A percentile compares a stretch with the other conserved stretches of the same genome.
Conservation (phyloP, 2,329 filamentous ascomycete genomes). For the Verticillium tricorpus region DNA sequence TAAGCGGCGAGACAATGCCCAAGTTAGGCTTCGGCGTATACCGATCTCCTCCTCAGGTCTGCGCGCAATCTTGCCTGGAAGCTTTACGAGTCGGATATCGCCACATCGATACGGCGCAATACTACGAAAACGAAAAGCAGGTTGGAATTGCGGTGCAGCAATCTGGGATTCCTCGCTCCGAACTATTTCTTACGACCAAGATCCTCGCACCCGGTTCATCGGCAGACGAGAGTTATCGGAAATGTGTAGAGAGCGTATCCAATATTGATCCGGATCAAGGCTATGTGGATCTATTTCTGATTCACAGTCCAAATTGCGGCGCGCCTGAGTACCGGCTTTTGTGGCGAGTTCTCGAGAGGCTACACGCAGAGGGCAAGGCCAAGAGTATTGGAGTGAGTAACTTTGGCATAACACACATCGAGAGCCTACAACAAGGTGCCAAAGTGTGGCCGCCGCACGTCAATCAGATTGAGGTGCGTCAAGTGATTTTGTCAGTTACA, state of each 20-base stretch:
- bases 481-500: not conserved
- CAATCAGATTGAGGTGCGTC: slow-evolving; percentile 58
- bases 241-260: slow-evolving; percentile 55
- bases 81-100: slow-evolving; percentile 57
- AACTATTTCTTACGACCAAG: slow-evolving; percentile 70
- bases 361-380: slow-evolving; percentile 54
- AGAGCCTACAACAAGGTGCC: slow-evolving; percentile 63
- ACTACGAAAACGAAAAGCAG: slow-evolving; percentile 63
- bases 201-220: slow-evolving; percentile 51
- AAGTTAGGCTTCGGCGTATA: slow-evolving; percentile 70
- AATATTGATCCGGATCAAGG: slow-evolving; percentile 51
- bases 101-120: slow-evolving; percentile 59
- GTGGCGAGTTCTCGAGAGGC: slow-evolving; percentile 62
- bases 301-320: slow-evolving; percentile 55
- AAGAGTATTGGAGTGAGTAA: slow-evolving; percentile 71
- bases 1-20: slow-evolving; percentile 44
- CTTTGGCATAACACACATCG: slow-evolving; percentile 62
- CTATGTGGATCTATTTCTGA: slow-evolving; percentile 68
- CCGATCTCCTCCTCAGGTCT: slow-evolving; percentile 49
- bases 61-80: slow-evolving; percentile 51
- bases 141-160: slow-evolving; percentile 51
- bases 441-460: slow-evolving; percentile 65
- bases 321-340: slow-evolving; percentile 49
- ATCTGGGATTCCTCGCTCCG: slow-evolving; percentile 49
- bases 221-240: slow-evolving; percentile 54